These are phyloP conservation scores for Tripidium arundinaceum DNA, from an alignment of 202 grass and related monocot genomes.

Conservation along the genomic window DNA sequence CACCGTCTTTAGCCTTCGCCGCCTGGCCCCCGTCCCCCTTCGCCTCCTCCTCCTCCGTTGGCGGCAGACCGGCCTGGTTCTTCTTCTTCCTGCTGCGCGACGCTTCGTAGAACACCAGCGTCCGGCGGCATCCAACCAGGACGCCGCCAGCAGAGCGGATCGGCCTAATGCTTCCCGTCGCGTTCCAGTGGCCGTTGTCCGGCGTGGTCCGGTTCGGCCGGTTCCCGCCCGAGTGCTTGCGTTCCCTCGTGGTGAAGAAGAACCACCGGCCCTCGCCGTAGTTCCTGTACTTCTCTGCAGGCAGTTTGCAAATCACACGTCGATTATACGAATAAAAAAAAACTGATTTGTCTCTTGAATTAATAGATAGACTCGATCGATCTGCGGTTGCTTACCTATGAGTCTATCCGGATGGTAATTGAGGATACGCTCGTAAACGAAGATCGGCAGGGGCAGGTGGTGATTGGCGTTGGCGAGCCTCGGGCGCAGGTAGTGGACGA, in stretches of 20 bases:
- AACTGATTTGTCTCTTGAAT: background rate
- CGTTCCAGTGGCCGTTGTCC: slow-evolving; percentile 23
- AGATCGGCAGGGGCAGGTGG: background rate
- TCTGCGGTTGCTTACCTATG: background rate
- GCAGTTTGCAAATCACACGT: background rate
- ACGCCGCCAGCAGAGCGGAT: background rate
- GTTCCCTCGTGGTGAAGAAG: slow-evolving; percentile 18
- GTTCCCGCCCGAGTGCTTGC: background rate
- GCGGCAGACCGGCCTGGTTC: background rate
- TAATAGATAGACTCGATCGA: background rate
- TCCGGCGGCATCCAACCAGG: slow-evolving; percentile 1
- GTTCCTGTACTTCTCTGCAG: background rate
- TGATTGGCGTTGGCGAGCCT: background rate
- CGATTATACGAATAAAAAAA: no score
- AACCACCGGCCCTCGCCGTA: slow-evolving; percentile 29
- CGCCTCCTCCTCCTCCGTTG: background rate
- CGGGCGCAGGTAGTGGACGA: slow-evolving; percentile 16
- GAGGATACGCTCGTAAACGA: background rate
- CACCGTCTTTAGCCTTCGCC: background rate
- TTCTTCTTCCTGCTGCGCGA: background rate
- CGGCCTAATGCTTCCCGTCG: background rate
- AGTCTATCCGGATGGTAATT: background rate
- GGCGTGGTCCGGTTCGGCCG: slow-evolving; percentile 23
- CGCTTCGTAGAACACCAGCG: slow-evolving; percentile 31
- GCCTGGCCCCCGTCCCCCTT: background rate